These are phyloP conservation scores for Gigaspora rosea DNA, from an alignment of 192 early-diverging fungal species.

Conservation along the genomic window DNA sequence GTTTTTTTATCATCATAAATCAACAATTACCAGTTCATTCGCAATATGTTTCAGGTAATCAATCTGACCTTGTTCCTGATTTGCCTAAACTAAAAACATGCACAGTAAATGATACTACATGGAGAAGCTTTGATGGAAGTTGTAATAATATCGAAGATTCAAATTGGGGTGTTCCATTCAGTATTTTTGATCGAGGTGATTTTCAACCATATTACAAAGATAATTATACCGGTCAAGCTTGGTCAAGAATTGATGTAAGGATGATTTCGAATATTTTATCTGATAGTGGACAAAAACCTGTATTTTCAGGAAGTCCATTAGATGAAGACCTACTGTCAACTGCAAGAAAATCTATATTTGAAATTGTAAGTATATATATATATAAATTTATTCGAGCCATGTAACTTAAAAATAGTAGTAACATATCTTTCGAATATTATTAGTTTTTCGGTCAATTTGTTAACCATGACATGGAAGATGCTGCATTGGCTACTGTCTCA, in stretches of 20 bases:
- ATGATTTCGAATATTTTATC: neutral
- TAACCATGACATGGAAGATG: conserved; percentile 19
- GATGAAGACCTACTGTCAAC: neutral
- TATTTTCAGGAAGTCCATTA: conserved; percentile 3
- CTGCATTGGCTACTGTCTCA: neutral
- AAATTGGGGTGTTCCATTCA: neutral
- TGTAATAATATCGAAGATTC: neutral
- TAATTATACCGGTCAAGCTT: neutral
- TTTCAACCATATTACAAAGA: neutral
- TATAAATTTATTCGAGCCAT: too few relatives aligned
- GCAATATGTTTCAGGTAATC: too few relatives aligned
- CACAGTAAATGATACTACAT: neutral
- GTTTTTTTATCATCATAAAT: too few relatives aligned
- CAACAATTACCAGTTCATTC: too few relatives aligned
- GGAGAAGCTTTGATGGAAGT: neutral
- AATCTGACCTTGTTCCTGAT: neutral
- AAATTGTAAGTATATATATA: conserved; percentile 8
- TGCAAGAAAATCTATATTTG: conserved; percentile 6
- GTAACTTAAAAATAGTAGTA: neutral
- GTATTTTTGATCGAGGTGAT: neutral
- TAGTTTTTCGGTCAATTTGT: conserved; percentile 21
- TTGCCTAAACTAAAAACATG: neutral
- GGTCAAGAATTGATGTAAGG: neutral
- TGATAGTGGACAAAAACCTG: neutral
- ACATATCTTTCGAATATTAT: neutral